These are phyloP conservation scores for Dactylellina leptospora DNA, from an alignment of 2,329 filamentous ascomycete species.

Conservation along the genomic window DNA sequence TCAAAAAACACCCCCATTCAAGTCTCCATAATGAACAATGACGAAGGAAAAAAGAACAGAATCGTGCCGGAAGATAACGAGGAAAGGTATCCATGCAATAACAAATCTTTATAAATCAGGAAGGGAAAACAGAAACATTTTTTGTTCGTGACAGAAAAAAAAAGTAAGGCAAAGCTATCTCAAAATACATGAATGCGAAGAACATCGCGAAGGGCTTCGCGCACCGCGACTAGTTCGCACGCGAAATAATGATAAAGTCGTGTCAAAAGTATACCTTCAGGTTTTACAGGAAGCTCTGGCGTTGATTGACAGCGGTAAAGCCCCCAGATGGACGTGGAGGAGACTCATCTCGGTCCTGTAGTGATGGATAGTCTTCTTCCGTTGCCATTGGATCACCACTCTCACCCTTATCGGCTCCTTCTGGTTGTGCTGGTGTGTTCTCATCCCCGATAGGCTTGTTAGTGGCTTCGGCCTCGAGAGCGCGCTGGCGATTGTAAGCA, in stretches of 20 bases:
- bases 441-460: slow-evolving; percentile 23
- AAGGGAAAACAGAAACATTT: slow-evolving; percentile 4
- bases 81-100: slow-evolving; percentile 30
- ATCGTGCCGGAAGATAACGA: background rate
- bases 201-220: no score
- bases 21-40: slow-evolving; percentile 24
- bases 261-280: background rate
- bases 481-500: slow-evolving; percentile 54
- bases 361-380: slow-evolving; percentile 44
- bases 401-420: slow-evolving; percentile 39
- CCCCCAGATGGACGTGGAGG: slow-evolving; percentile 53
- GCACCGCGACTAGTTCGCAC: no score
- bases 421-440: slow-evolving; percentile 34
- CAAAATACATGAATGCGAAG: background rate
- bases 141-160: slow-evolving; percentile 6
- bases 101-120: slow-evolving; percentile 15
- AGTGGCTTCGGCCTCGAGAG: slow-evolving; percentile 39
- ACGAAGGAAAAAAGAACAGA: slow-evolving; percentile 6
- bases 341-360: slow-evolving; percentile 44
- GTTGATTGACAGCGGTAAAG: slow-evolving; percentile 56
- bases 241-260: no score
- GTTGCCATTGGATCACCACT: slow-evolving; percentile 50
- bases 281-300: slow-evolving; percentile 45
- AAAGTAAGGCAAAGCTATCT: background rate
- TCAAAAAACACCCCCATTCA: slow-evolving; percentile 21